Percentiles rank a stretch among this genome's conserved stretches.
phyloP scores from a whole-genome alignment of 1,284 basidiomycete genomes.

The Sphagnurus paluster region DNA sequence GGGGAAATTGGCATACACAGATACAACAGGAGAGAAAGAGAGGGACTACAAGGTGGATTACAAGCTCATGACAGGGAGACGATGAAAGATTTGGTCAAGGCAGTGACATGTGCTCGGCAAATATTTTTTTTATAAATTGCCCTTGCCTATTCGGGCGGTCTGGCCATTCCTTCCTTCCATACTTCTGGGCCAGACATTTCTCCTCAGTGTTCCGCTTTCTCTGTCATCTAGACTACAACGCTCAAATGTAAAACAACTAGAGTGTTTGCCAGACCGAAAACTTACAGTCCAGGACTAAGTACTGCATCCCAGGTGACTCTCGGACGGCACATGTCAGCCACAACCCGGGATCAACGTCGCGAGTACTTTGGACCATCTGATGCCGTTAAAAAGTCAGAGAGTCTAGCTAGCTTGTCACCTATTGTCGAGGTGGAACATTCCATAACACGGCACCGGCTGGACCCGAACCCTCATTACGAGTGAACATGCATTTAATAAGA shows the following conservation, averaged over 20 bases:
- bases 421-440: not conserved
- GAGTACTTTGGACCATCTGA: slow-evolving; percentile 1
- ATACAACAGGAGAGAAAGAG: slow-evolving; percentile 11
- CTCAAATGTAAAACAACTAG: not conserved
- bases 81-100: slow-evolving; percentile 28
- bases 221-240: not conserved
- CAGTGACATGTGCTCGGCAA: slow-evolving; percentile 19
- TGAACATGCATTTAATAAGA: too few species aligned
- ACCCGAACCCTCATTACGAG: too few species aligned
- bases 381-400: not conserved
- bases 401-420: not conserved
- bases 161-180: slow-evolving; percentile 10
- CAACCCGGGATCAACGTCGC: not conserved
- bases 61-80: slow-evolving; percentile 10
- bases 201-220: not conserved
- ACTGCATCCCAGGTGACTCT: not conserved
- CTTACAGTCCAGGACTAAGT: not conserved
- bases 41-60: slow-evolving; percentile 11
- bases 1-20: slow-evolving; percentile 20
- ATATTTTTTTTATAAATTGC: slow-evolving; percentile 19
- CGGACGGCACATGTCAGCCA: not conserved
- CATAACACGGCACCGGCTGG: too few species aligned
- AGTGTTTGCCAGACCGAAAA: not conserved
- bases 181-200: not conserved
- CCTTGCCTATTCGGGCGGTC: slow-evolving; percentile 20